Evolutionary conservation across 345 rosid species (phyloP), one percentile per base, ranked within the genome.

Genomic region (Salix brachista): DNA sequence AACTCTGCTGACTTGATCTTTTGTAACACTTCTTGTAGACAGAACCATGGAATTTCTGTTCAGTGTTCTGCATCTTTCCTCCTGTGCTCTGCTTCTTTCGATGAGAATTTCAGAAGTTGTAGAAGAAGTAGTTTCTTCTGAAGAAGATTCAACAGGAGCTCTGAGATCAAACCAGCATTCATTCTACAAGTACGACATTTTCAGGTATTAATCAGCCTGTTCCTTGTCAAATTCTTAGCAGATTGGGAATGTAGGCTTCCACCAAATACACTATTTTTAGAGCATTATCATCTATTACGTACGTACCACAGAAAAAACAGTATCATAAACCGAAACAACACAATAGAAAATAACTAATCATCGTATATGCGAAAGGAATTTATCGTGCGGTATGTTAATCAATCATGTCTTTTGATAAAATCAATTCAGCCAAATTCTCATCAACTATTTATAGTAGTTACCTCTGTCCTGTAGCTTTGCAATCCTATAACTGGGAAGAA

Each of bases 151-250:
- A 6, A 11, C 32, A 8, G 42, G 81, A n/a, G 50, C 16, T 17
- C 34, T 61, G 58, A 62, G 79, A 60, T 71, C 75, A 67, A 80
- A 77, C 86, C 86, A 83, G 83, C 75, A 50, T 50, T 80, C 83
- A 5, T 50, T 77, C 86, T 80, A 80, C 70, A 74, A 23, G 42
- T n/a, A n/a, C 6, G 34, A 80, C 50, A 32, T 62, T 30, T 61
- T 67, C 12, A 80, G 69, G 36, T 5, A 10, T 58, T 23, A 56
- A 21, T 58, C 14, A 21, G 25, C 61, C 61, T 21, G 25, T 54
- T 54, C 61, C 61, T 46, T 13, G 17, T 54, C 2, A n/a, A 54
- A 54, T 9, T 54, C 61, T 54, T 54, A 21, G 61, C 61, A 54
- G 23, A 54, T 21, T 54, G 25, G 61, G 61, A 7, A 21, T 54